Conservation (phyloP, 768 basidiomycete genomes). For the Boletus rubropictus region DNA sequence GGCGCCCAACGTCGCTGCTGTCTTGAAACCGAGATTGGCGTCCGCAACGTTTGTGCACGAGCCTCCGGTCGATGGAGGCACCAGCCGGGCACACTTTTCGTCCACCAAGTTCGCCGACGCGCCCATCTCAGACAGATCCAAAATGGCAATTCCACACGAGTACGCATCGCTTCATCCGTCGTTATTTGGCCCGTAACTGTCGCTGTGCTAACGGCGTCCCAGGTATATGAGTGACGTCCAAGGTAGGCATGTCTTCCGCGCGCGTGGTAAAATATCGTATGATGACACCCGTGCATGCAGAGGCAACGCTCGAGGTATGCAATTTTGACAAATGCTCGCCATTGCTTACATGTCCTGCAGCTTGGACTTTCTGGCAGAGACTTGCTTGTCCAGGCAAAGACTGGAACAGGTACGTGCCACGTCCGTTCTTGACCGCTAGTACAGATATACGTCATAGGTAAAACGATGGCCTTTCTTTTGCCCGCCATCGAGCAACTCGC, state of each 20-base stretch:
- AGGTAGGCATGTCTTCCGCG: slow-evolving; percentile 26
- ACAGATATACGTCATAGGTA: slow-evolving; percentile 33
- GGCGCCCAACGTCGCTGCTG: slow-evolving; percentile 6
- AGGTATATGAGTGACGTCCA: slow-evolving; percentile 46
- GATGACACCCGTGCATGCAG: slow-evolving; percentile 15
- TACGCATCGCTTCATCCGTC: slow-evolving; percentile 21
- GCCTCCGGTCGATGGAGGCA: slow-evolving; percentile 10
- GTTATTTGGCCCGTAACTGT: slow-evolving; percentile 3
- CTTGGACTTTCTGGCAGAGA: slow-evolving; percentile 39
- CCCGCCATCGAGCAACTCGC: slow-evolving; percentile 66
- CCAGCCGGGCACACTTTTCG: slow-evolving; percentile 27
- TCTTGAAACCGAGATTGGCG: slow-evolving; percentile 8
- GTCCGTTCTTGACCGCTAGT: background rate
- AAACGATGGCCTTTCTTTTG: slow-evolving; percentile 72
- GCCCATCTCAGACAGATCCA: slow-evolving; percentile 36
- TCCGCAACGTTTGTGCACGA: background rate
- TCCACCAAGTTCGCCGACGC: slow-evolving; percentile 26
- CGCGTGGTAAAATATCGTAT: background rate
- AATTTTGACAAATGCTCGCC: background rate
- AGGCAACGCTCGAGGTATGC: slow-evolving; percentile 37
- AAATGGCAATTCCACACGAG: slow-evolving; percentile 40
- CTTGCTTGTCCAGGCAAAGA: slow-evolving; percentile 49
- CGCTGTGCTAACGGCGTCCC: slow-evolving; percentile 15
- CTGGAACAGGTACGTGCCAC: slow-evolving; percentile 50
- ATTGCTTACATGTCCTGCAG: slow-evolving; percentile 18